phyloP scores from a whole-genome alignment of 2,329 filamentous ascomycete genomes.

The Calonectria pteridis region DNA sequence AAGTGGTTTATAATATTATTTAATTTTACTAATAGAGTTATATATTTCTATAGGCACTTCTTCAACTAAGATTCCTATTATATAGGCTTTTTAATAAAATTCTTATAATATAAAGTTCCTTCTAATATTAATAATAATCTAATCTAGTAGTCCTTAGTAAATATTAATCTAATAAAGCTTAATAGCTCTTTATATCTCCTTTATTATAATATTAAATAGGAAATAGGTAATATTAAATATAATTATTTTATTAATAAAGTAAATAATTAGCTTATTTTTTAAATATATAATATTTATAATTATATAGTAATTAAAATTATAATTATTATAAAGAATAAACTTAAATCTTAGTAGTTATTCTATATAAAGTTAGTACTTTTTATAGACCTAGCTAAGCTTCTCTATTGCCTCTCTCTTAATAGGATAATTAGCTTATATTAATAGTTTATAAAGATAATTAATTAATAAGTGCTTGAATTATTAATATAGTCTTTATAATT shows the following conservation, averaged over 20 bases:
- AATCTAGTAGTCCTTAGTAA: no score
- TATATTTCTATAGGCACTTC: no score
- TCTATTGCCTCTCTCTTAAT: background rate
- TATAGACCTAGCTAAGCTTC: background rate
- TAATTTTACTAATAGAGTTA: no score
- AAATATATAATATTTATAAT: background rate
- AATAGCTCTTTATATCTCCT: no score
- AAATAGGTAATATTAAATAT: background rate
- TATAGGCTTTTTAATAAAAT: no score
- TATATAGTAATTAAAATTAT: background rate
- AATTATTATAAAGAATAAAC: background rate
- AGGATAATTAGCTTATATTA: background rate
- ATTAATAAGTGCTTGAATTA: background rate
- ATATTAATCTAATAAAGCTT: no score
- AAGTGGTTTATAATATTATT: no score
- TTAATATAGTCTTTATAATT: background rate
- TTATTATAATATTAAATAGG: background rate
- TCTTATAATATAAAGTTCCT: no score
- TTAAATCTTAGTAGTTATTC: background rate
- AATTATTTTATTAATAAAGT: background rate
- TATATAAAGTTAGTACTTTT: background rate
- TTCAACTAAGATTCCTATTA: no score
- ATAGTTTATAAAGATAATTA: background rate
- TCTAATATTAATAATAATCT: no score
- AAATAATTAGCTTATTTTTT: background rate